Evolutionary conservation across 208 protist genomes (phyloP), one percentile per base, ranked within the genome.

Genomic region (Trypanosoma cruzi): DNA sequence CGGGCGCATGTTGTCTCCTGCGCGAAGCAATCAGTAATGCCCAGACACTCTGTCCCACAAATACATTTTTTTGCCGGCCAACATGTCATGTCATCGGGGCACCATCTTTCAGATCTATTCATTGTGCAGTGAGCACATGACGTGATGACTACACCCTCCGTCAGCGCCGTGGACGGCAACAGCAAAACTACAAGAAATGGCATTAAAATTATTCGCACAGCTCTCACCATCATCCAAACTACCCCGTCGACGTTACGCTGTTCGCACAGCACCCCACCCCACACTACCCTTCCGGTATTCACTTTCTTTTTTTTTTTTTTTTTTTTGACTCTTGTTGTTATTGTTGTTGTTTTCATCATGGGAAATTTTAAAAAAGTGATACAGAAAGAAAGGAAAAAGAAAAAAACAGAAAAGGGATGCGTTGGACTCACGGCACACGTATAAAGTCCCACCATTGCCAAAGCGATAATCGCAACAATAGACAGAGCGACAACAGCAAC

Each of bases 41-140:
- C 61, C 0, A 83, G 66, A 64, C 80, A 85, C 5, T 59, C 37
- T 4, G 31, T 44, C 14, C 74, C 69, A 64, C 80, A 89, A n/a
- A 52, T 73, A 58, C 84, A 89, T 55, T 72, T 71, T 57, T 10
- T 14, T 22, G 57, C 53, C 6, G 63, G 37, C 40, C 86, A 68
- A 62, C 84, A 89, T 20, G 69, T 79, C 80, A 86, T 89, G 40
- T 76, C 78, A n/a, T 68, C 66, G 0, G 80, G 84, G 63, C 77
- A 85, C 84, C 84, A 89, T 11, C 44, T 40, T 61, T 72, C 61
- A 6, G 63, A 64, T 13, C 48, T 34, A 49, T 77, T 79, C 14
- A 81, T 28, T n/a, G 83, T 80, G 64, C 83, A 89, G 60, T 77
- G 71, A n/a, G 76, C 53, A 57, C 79, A 89, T 4, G 80, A 61